A percentile compares a stretch with the other conserved stretches of the same genome.
Conservation (phyloP, 495 filamentous ascomycete species). For the Hyaloscypha hepaticicola region DNA sequence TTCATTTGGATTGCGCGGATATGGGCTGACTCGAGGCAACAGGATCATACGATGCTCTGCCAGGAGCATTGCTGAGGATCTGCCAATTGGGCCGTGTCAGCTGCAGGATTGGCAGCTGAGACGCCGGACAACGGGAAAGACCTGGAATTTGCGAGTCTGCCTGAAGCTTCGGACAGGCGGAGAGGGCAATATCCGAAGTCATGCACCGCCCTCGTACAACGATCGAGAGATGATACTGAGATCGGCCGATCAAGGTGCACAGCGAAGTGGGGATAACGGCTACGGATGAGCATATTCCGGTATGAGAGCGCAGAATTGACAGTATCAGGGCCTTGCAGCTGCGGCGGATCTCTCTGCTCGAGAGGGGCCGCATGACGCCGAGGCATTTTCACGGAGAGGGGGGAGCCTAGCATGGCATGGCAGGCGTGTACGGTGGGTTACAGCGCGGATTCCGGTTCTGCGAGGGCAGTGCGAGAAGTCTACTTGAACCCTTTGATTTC, state of each 20-base stretch:
- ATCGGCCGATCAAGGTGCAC: conserved; percentile 1
- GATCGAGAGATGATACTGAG: conserved; percentile 16
- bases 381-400: no score
- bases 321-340: no score
- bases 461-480: no score
- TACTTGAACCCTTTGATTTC: no score
- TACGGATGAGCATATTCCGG: background rate
- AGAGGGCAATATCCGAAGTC: conserved; percentile 3
- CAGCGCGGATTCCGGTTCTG: no score
- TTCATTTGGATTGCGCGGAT: conserved; percentile 12
- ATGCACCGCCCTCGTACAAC: background rate
- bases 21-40: conserved; percentile 5
- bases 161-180: no score
- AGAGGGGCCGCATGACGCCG: no score
- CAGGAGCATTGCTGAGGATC: conserved; percentile 12
- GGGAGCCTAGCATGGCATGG: no score
- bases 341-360: no score
- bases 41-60: conserved; percentile 12
- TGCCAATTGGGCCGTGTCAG: conserved; percentile 11
- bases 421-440: no score
- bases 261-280: background rate
- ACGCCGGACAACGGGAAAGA: conserved; percentile 14
- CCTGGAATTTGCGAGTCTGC: conserved; percentile 11
- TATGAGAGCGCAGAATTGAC: no score
- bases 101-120: conserved; percentile 21